Conservation (phyloP, 495 filamentous ascomycete genomes). For the Penicillium manginii region DNA sequence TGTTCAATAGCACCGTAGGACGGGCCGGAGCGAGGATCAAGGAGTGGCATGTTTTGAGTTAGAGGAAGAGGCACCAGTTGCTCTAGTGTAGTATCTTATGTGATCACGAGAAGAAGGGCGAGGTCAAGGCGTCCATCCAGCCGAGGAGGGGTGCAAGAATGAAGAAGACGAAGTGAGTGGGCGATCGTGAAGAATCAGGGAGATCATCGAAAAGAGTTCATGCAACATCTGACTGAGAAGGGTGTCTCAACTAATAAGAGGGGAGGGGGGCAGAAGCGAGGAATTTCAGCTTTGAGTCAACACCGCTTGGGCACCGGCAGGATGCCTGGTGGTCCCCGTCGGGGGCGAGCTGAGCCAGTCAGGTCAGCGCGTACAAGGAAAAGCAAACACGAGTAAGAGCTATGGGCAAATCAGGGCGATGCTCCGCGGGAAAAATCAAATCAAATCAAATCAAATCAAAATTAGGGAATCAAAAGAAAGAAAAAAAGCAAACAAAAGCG, state of each 20-base stretch:
- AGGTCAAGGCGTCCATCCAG: conserved; percentile 2
- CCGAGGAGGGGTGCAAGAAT: neutral
- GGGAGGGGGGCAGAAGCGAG: conserved; percentile 4
- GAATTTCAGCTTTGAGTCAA: conserved; percentile 16
- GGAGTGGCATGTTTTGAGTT: conserved; percentile 40
- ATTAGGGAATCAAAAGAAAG: conserved; percentile 3
- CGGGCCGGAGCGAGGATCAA: conserved; percentile 37
- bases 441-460: conserved; percentile 7
- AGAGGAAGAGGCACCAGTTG: conserved; percentile 6
- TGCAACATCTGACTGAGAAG: conserved; percentile 17
- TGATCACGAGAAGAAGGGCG: conserved; percentile 3
- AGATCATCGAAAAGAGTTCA: conserved; percentile 25
- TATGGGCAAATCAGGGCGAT: conserved; percentile 26
- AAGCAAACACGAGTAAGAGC: conserved; percentile 22
- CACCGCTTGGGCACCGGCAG: conserved; percentile 20
- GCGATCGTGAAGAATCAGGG: conserved; percentile 12
- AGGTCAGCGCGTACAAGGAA: conserved; percentile 36
- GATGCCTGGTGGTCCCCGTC: neutral
- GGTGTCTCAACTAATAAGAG: conserved; percentile 29
- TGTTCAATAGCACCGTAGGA: conserved; percentile 47
- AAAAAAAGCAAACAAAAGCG: conserved; percentile 4
- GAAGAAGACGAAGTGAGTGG: conserved; percentile 1
- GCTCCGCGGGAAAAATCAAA: conserved; percentile 9
- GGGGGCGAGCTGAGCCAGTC: conserved; percentile 66
- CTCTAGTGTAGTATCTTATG: neutral